These are phyloP conservation scores for Eryngium alpinum DNA, from an alignment of 140 eudicot species.

Conservation along the genomic window DNA sequence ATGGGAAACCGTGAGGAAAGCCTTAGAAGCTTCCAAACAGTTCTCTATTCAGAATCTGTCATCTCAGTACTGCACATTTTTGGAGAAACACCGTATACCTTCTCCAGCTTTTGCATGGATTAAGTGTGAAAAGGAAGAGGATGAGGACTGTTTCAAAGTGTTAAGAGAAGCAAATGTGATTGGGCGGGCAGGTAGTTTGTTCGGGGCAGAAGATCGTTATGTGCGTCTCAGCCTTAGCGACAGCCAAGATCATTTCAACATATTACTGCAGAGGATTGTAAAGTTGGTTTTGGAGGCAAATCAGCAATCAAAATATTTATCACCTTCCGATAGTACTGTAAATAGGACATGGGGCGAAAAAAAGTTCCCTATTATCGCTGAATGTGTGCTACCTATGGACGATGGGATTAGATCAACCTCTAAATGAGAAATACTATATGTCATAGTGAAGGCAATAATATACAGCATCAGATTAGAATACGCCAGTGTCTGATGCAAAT, in stretches of 20 bases:
- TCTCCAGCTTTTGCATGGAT: conserved; percentile 25
- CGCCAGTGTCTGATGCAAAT: no score
- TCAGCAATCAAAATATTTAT: not conserved
- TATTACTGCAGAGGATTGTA: not conserved
- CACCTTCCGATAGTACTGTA: not conserved
- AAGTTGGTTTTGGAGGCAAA: not conserved
- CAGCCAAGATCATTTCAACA: conserved; percentile 3
- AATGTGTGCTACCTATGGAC: not conserved
- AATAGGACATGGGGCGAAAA: not conserved
- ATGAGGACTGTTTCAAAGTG: conserved; percentile 1
- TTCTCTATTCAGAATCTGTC: conserved; percentile 19
- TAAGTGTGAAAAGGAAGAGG: conserved; percentile 1
- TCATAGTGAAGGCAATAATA: no score
- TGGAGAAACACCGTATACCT: conserved; percentile 19
- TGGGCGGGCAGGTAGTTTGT: conserved; percentile 4
- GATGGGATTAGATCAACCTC: not conserved
- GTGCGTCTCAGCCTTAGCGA: not conserved
- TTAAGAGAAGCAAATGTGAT: not conserved
- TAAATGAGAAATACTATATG: not conserved
- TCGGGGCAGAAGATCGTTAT: not conserved
- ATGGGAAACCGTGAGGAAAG: conserved; percentile 12
- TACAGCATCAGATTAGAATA: no score
- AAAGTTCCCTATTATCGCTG: no score
- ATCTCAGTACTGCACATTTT: conserved; percentile 23
- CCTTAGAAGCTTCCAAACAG: conserved; percentile 10